Conservation (phyloP, 148 eudicot species). For the Rhododendron ferrugineum region DNA sequence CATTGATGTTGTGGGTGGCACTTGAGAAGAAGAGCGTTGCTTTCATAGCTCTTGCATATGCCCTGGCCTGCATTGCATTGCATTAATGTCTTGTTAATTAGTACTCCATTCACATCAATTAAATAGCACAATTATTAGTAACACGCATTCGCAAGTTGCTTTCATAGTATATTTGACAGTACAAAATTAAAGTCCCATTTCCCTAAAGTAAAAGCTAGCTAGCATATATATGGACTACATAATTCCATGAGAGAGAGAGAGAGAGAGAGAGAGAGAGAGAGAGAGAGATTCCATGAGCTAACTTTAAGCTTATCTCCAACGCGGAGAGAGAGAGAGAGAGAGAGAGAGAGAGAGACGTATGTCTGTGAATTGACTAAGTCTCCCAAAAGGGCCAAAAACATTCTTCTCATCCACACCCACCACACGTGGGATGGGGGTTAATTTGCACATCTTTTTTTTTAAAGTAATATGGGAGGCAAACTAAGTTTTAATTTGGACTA, state of each 20-base stretch:
- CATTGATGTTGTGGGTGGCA: slow-evolving; percentile 57
- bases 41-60: slow-evolving; percentile 51
- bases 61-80: slow-evolving; percentile 48
- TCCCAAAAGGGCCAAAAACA: background rate
- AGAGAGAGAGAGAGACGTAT: background rate
- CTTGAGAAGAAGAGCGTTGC: slow-evolving; percentile 68
- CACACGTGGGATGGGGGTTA: background rate
- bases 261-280: background rate
- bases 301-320: background rate
- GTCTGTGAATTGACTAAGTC: background rate
- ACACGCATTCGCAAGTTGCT: too few species aligned
- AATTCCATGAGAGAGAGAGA: background rate
- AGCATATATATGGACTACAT: background rate
- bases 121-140: background rate
- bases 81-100: too few species aligned
- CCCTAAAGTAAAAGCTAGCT: background rate
- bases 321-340: background rate
- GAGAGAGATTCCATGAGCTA: background rate
- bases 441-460: background rate
- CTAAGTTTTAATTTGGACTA: too few species aligned
- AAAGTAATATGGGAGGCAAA: too few species aligned
- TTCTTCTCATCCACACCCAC: background rate
- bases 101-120: background rate
- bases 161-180: background rate
- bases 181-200: background rate